phyloP scores from a whole-genome alignment of 495 filamentous ascomycete species.

The Staphylotrichum longicolle region DNA sequence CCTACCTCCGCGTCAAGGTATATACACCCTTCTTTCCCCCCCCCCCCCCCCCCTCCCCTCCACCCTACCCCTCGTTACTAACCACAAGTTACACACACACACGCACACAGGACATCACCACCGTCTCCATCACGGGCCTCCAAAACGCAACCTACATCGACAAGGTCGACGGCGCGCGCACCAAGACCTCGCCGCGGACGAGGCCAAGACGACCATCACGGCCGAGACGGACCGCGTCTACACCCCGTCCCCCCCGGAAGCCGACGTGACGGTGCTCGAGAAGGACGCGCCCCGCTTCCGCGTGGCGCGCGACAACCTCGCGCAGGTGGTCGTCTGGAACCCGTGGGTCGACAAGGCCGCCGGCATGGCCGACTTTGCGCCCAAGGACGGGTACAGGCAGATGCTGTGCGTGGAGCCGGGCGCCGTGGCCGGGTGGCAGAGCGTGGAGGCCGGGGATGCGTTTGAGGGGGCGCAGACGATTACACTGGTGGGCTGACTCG shows the following conservation, averaged over 20 bases:
- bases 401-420: conserved; percentile 96
- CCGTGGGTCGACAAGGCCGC: conserved; percentile 84
- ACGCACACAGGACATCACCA: conserved; percentile 64
- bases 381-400: conserved; percentile 81
- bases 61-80: not conserved
- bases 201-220: conserved; percentile 54
- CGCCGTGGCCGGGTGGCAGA: conserved; percentile 74
- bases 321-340: conserved; percentile 95
- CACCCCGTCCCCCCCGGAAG: conserved; percentile 38
- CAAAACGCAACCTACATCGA: conserved; percentile 71
- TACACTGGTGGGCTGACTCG: conserved; percentile 25
- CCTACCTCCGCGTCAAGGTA: conserved; percentile 80
- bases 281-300: conserved; percentile 63
- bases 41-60: not conserved
- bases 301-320: conserved; percentile 74
- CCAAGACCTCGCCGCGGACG: conserved; percentile 51
- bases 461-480: conserved; percentile 90
- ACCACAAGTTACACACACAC: not conserved
- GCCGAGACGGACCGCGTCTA: conserved; percentile 77
- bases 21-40: not conserved
- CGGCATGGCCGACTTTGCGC: conserved; percentile 82
- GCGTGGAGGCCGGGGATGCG: conserved; percentile 78
- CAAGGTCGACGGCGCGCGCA: conserved; percentile 63
- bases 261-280: conserved; percentile 55
- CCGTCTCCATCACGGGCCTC: conserved; percentile 67